A percentile compares a stretch with the other conserved stretches of the same genome.
phyloP scores from a whole-genome alignment of 2,329 filamentous ascomycete species.

The Ploettnerulaceae sp. region DNA sequence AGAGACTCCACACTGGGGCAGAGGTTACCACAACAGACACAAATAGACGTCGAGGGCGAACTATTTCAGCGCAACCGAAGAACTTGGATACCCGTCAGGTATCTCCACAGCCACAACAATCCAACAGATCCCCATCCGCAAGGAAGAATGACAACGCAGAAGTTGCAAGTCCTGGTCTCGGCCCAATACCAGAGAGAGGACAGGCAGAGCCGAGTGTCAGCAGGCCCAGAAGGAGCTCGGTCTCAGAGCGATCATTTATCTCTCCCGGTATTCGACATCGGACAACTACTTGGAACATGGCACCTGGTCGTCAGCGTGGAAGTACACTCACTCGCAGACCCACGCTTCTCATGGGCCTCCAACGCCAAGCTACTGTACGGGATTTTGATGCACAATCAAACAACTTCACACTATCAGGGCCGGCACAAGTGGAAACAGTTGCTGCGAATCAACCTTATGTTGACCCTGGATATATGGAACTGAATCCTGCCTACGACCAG shows the following conservation, averaged over 20 bases:
- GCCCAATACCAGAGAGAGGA: conserved; percentile 9
- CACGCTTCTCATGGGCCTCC: conserved; percentile 9
- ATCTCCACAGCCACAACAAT: conserved; percentile 17
- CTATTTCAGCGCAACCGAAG: conserved; percentile 14
- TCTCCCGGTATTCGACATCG: conserved; percentile 14
- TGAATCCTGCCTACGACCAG: conserved; percentile 52
- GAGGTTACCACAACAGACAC: neutral
- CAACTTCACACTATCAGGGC: conserved; percentile 32
- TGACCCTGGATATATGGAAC: conserved; percentile 36
- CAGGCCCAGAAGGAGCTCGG: conserved; percentile 16
- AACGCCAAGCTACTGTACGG: conserved; percentile 10
- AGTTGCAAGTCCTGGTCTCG: conserved; percentile 7
- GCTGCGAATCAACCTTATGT: conserved; percentile 36
- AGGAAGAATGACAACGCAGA: conserved; percentile 4
- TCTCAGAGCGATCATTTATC: conserved; percentile 13
- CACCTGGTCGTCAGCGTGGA: conserved; percentile 8
- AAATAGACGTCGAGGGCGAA: conserved; percentile 16
- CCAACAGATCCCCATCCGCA: conserved; percentile 8
- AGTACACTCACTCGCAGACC: conserved; percentile 15
- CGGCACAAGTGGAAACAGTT: conserved; percentile 22
- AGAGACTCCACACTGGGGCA: neutral
- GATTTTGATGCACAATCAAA: conserved; percentile 15
- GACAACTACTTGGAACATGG: conserved; percentile 16
- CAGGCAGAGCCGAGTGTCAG: conserved; percentile 1
- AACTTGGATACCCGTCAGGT: conserved; percentile 9